Evolutionary conservation across 129 eudicot species (phyloP), one percentile per base, ranked within the genome.

Genomic region (Lactuca sativa): DNA sequence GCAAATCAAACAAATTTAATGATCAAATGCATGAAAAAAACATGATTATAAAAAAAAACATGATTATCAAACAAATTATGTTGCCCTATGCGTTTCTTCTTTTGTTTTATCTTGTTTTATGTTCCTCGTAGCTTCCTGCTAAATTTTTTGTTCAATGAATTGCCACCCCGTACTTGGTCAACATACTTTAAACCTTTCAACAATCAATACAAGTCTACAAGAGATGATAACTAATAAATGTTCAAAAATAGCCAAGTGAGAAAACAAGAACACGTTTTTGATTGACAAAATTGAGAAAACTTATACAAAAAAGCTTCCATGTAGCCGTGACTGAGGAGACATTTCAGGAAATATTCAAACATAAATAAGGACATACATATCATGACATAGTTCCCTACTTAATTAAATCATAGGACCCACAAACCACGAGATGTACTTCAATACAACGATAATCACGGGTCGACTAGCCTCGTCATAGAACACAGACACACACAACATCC

Each of bases 361-460:
- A 18, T 31, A 15, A 44, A 11, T 66, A 75, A 48, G 18, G 57
- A 51, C 37, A 47, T 12, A 21, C n/a, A 47, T 11, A 31, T 16
- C 30, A 66, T 52, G 43, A 62, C 65, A 38, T 11, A 31, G 31
- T 25, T 17, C 71, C 59, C 62, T 36, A 25, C 30, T 58, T 40
- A 37, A 36, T 6, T 32, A 56, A 44, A 54, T n/a, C 2, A 30
- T 8, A 3, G 77, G 56, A 38, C 70, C 77, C 7, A 52, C 31
- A 47, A 47, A 12, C 52, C 52, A 47, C 52, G 52, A 47, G 7
- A 11, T 73, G 25, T 41, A 74, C 65, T 64, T 64, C 65, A 30
- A 64, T n/a, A 30, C 41, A 66, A 74, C 79, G 79, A 47, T 66
- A 12, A 75, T 75, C 74, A 66, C 74, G 73, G 79, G 13, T 53